Evolutionary conservation across 139 green algal genomes (phyloP), one percentile per base, ranked within the genome.

Genomic region (Penium margaritaceum): DNA sequence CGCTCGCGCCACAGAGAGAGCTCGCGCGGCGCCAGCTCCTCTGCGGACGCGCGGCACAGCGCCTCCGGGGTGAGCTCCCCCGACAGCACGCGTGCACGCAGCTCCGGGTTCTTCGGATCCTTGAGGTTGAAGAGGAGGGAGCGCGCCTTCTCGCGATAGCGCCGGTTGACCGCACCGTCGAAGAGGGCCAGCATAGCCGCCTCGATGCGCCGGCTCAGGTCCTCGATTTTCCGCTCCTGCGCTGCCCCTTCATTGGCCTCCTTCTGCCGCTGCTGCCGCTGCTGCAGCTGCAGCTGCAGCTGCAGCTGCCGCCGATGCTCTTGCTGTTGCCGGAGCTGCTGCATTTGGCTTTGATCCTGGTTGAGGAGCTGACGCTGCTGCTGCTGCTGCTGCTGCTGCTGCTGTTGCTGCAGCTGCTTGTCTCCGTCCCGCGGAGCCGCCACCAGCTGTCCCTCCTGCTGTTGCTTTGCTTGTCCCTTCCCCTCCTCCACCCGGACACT

Each of bases 51-150:
- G 33, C 33, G 32, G 30, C 58, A 72, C 14, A 78, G 58, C 24
- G 24, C 60, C 6, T 47, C 21, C 5, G 72, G 60, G 17, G 58
- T 19, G 53, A 78, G 38, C 47, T 78, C 58, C 21, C 72, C 61
- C 19, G 33, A 54, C 35, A 72, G 32, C 47, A 78, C 72, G 2
- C 60, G 38, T 2, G 17, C 43, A 15, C 72, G 60, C 19, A 78
- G 61, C 72, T 64, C 60, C 7, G 72, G 72, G 60, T 78, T 78
- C 33, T 36, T 39, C 5, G 12, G 24, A 51, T 78, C 72, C 36
- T 78, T 78, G 27, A 78, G 39, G 36, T 78, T 78, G 54, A 78
- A 78, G 51, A 72, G 37, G 9, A 78, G 58, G 15, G 60, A 71
- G 33, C 72, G 72, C 34, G 60, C 58, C 7, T 37, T 3, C n/a